Conservation (phyloP, 768 basidiomycete genomes). For the Lentinus tigrinus region DNA sequence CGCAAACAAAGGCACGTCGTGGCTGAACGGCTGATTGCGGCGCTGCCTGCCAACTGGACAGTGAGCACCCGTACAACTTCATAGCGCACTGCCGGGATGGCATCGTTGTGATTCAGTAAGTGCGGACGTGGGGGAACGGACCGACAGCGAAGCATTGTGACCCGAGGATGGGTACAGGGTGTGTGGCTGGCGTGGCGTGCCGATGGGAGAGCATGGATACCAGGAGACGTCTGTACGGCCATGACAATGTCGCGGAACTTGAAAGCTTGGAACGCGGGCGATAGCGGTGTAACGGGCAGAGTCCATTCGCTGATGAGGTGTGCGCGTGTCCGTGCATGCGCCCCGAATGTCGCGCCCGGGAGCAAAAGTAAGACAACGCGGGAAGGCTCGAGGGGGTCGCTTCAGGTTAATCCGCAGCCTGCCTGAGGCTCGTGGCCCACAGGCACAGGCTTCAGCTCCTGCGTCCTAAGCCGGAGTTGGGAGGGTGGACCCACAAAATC, state of each 20-base stretch:
- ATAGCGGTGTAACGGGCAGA: too few relatives aligned
- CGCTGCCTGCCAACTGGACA: neutral
- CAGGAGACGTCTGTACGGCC: too few relatives aligned
- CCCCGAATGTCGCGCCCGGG: neutral
- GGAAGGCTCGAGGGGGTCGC: neutral
- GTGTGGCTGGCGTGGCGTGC: too few relatives aligned
- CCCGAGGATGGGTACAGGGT: too few relatives aligned
- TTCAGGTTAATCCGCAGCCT: too few relatives aligned
- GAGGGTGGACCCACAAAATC: neutral
- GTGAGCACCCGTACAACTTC: neutral
- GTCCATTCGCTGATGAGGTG: too few relatives aligned
- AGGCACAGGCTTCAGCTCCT: neutral
- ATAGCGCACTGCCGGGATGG: neutral
- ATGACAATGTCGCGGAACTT: too few relatives aligned
- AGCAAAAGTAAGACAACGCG: neutral
- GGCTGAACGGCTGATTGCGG: neutral
- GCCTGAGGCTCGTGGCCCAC: neutral
- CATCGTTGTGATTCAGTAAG: too few relatives aligned
- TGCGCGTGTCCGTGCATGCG: neutral
- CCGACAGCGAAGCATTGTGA: too few relatives aligned
- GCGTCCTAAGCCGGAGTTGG: neutral
- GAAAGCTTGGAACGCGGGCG: too few relatives aligned
- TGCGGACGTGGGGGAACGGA: too few relatives aligned
- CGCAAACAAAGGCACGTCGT: neutral
- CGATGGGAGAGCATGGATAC: too few relatives aligned